Base-by-base conservation (phyloP, 768 basidiomycete genomes). In the Leccinum olivaceopallidum region DNA sequence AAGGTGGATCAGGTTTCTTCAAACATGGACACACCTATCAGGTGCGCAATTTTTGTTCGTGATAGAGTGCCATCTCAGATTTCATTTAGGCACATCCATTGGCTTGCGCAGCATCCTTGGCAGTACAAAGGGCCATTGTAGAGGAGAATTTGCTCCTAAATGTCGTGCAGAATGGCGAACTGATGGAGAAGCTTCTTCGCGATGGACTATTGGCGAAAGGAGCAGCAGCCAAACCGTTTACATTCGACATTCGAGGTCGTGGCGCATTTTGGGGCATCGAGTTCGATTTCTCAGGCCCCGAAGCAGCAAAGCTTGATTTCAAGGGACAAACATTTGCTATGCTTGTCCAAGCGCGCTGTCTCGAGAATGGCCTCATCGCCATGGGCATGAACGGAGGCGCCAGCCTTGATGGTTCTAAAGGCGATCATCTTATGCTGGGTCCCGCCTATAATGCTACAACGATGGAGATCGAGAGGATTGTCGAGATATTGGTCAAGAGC, bases 1-100 rank as follows among this genome's bases (percentile, higher is more conserved):
- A 82, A 14, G 82, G 79, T 60, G 78, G 83, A n/a, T 83, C 87
- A 12, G 90, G 90, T 30, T 74, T 88, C 60, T 86, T 88, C 81
- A 90, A 92, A 69, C 90, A 93, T 71, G 92, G 91, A 0, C 92
- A 94, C 73, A 92, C 92, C 4, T 94, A 92, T 70, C 90, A 91
- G 79, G 90, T 83, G 68, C 70, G 30, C 6, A 18, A 18, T 2
- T 6, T 56, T 30, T 28, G 16, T 53, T 32, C 49, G 2, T 16
- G 44, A 28, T 20, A 20, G 28, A 7, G 50, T 42, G 10, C 18
- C 5, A 48, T 42, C 58, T 71, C 30, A 65, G 12, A 3, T 6
- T 61, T 59, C 49, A 32, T 50, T 50, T 67, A 92, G 85, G 85
- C 83, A 9, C 85, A 92, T 71, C 91, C 92, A 3, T 67, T 93